Percentiles rank a stretch among this genome's conserved stretches.
phyloP scores from a whole-genome alignment of 177 flowering plant genomes.

The Telopea speciosissima region DNA sequence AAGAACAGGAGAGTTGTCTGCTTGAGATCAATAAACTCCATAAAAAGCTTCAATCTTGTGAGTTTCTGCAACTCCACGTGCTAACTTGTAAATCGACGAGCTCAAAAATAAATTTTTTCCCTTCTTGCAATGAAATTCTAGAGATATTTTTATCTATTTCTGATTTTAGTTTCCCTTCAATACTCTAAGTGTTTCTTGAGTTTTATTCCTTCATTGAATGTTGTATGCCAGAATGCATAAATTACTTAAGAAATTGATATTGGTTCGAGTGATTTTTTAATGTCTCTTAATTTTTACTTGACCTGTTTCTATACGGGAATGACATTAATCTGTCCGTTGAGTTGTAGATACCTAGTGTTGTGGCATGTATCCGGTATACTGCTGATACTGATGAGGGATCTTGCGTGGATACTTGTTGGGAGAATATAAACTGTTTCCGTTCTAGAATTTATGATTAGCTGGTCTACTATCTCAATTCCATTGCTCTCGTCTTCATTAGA shows the following conservation, averaged over 20 bases:
- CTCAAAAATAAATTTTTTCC: no score
- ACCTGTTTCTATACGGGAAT: no score
- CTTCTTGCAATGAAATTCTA: slow-evolving; percentile 4
- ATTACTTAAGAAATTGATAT: no score
- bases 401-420: neutral
- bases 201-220: no score
- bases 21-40: slow-evolving; percentile 85
- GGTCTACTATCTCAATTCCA: neutral
- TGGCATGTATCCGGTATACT: no score
- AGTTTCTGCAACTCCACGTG: slow-evolving; percentile 14
- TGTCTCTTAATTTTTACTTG: neutral
- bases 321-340: no score
- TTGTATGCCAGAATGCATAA: no score
- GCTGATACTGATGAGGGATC: neutral
- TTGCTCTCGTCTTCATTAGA: neutral
- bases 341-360: no score
- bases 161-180: no score
- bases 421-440: neutral
- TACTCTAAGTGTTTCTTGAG: no score
- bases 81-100: neutral
- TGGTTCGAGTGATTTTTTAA: neutral
- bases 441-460: neutral
- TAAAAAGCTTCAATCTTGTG: slow-evolving; percentile 77
- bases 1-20: slow-evolving; percentile 64
- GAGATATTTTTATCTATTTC: no score